phyloP scores from a whole-genome alignment of 1,284 basidiomycete genomes.

The Testicularia cyperi region DNA sequence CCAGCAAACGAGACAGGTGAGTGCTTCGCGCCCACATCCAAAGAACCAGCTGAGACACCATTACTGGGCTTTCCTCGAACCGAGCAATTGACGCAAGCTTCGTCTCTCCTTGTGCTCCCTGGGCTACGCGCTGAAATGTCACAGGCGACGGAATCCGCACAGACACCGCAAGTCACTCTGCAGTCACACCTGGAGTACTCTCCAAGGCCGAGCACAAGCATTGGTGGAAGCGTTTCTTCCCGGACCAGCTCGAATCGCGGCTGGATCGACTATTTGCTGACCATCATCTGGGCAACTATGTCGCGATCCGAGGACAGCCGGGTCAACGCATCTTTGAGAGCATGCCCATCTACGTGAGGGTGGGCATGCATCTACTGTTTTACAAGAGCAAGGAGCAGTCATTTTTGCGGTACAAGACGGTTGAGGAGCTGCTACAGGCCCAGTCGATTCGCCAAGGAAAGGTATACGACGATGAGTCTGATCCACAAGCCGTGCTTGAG shows the following conservation, averaged over 20 bases:
- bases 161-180: conserved; percentile 16
- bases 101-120: neutral
- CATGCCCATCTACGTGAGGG: conserved; percentile 88
- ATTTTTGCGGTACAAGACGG: conserved; percentile 86
- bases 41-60: too few relatives aligned
- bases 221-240: conserved; percentile 44
- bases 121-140: neutral
- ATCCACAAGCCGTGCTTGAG: conserved; percentile 76
- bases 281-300: conserved; percentile 49
- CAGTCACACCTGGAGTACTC: conserved; percentile 23
- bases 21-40: too few relatives aligned
- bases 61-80: too few relatives aligned
- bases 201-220: conserved; percentile 15
- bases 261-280: conserved; percentile 43
- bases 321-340: conserved; percentile 44
- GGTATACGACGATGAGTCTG: conserved; percentile 76
- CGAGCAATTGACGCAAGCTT: too few relatives aligned
- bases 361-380: conserved; percentile 89
- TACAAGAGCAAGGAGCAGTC: conserved; percentile 89
- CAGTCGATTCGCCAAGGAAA: conserved; percentile 41
- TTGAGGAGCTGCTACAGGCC: conserved; percentile 71
- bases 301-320: conserved; percentile 42
- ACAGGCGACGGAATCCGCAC: conserved; percentile 6
- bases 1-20: conserved; percentile 13
- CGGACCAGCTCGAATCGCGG: conserved; percentile 13